These are phyloP conservation scores for Talinum fruticosum DNA, from an alignment of 148 eudicot species.

Conservation along the genomic window DNA sequence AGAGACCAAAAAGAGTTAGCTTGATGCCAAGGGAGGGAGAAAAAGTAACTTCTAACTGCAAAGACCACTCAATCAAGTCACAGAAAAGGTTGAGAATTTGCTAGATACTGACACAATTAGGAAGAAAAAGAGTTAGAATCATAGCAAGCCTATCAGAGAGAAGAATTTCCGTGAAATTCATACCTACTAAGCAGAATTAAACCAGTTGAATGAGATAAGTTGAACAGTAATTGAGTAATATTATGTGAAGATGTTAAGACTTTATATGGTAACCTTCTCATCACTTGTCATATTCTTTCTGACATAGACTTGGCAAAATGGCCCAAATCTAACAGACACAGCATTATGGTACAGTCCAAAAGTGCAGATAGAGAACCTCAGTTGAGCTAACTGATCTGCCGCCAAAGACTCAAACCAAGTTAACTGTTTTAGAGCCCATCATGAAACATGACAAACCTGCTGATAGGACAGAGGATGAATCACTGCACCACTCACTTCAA, in stretches of 20 bases:
- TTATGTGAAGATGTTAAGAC: background rate
- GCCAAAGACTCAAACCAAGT: background rate
- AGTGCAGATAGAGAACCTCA: background rate
- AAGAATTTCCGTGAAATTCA: background rate
- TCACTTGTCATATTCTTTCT: background rate
- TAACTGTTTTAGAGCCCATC: conserved; percentile 1
- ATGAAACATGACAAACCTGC: conserved; percentile 58
- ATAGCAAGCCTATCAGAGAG: background rate
- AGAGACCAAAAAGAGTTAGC: background rate
- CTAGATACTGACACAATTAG: background rate
- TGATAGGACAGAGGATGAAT: conserved; percentile 95
- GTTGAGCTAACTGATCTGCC: background rate
- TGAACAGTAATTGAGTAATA: too few relatives aligned
- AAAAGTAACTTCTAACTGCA: background rate
- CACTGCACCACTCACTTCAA: conserved; percentile 96
- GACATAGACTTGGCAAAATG: background rate
- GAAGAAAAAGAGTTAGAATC: too few relatives aligned
- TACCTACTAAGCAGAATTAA: background rate
- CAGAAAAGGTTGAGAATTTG: background rate
- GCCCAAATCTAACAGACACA: background rate
- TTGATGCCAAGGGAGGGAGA: background rate
- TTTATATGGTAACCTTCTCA: conserved; percentile 7
- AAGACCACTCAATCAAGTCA: background rate
- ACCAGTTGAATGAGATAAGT: background rate
- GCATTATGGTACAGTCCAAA: background rate